phyloP scores from a whole-genome alignment of 441 rosid genomes.

The Jatropha multifida region DNA sequence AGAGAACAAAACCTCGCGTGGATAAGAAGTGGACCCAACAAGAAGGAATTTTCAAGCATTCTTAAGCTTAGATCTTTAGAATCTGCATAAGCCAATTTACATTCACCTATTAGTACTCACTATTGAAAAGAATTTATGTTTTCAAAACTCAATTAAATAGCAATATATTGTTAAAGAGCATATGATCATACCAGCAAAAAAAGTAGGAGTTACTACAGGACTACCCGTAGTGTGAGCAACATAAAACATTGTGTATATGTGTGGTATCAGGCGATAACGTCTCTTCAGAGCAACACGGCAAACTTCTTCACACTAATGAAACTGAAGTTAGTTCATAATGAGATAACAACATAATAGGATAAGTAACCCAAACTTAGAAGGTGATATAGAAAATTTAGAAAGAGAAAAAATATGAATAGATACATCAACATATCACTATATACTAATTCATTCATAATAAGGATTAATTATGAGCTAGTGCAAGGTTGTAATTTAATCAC shows the following conservation, averaged over 20 bases:
- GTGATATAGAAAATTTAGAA: background rate
- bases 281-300: constrained; percentile 90
- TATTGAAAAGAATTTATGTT: constrained; percentile 7
- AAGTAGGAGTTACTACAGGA: constrained; percentile 80
- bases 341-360: constrained; percentile 7
- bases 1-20: constrained; percentile 58
- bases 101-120: background rate
- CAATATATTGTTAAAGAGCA: constrained; percentile 14
- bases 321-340: constrained; percentile 20
- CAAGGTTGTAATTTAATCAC: too few species aligned
- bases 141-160: constrained; percentile 16
- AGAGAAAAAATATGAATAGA: background rate
- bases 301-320: constrained; percentile 85
- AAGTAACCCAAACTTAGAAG: background rate
- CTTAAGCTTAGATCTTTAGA: constrained; percentile 68
- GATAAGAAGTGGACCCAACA: constrained; percentile 82
- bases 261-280: constrained; percentile 88
- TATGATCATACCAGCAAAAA: constrained; percentile 70
- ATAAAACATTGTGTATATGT: constrained; percentile 86
- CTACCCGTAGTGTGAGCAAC: constrained; percentile 79
- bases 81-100: constrained; percentile 51
- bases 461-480: too few species aligned
- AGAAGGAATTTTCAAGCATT: constrained; percentile 74
- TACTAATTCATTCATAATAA: too few species aligned
- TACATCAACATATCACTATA: too few species aligned